These are phyloP conservation scores for Lentinus tigrinus DNA, from an alignment of 768 basidiomycete species.

Conservation along the genomic window DNA sequence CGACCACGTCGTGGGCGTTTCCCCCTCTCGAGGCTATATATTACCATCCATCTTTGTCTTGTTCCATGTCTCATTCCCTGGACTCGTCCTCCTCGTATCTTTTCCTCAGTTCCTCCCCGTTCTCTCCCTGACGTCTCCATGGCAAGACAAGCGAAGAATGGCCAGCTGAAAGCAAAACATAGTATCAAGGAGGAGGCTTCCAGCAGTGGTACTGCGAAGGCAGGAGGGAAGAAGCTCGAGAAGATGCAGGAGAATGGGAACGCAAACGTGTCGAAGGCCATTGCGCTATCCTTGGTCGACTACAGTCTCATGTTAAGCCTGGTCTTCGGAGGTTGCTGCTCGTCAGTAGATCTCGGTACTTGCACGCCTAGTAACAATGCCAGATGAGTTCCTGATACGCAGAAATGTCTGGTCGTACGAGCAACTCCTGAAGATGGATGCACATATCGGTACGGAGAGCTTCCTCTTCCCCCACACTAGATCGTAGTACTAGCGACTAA, in stretches of 20 bases:
- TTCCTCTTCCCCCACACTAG: neutral
- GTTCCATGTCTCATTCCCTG: neutral
- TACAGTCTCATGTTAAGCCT: slow-evolving; percentile 49
- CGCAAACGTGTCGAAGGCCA: slow-evolving; percentile 7
- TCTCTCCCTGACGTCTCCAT: neutral
- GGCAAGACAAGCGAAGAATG: neutral
- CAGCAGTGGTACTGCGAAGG: neutral
- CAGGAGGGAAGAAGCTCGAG: neutral
- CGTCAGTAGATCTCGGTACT: slow-evolving; percentile 44
- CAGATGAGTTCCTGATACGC: neutral
- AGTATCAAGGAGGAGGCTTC: neutral
- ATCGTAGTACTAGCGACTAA: too few relatives aligned
- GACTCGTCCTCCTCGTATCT: neutral
- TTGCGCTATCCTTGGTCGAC: slow-evolving; percentile 32
- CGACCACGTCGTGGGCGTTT: neutral
- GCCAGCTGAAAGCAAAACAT: neutral
- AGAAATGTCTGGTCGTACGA: slow-evolving; percentile 83
- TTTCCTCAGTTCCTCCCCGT: neutral
- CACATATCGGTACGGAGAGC: slow-evolving; percentile 54
- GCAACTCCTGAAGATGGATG: slow-evolving; percentile 65
- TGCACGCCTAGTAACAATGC: neutral
- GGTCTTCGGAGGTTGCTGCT: slow-evolving; percentile 83
- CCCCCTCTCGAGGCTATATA: neutral
- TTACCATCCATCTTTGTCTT: neutral
- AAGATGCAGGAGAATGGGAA: neutral